Evolutionary conservation across 2,329 filamentous ascomycete species (phyloP).

Genomic region (Sclerotinia spermophila): DNA sequence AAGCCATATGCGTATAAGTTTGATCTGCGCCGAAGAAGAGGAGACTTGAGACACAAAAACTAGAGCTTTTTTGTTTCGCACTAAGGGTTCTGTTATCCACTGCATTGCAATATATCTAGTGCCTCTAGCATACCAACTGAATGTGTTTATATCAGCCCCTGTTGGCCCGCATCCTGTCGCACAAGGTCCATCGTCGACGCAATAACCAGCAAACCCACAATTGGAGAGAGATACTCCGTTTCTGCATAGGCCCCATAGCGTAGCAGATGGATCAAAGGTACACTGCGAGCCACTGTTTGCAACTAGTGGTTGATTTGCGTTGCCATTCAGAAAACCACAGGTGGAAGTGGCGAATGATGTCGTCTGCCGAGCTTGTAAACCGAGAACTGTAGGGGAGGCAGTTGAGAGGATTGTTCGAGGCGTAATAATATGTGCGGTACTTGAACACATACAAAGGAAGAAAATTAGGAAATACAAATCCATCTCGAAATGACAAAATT

Average conservation of each 20-base stretch:
- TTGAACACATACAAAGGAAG: not conserved
- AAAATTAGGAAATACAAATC: not conserved
- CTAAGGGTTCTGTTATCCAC: not conserved
- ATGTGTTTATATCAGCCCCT: not conserved
- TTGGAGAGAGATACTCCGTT: not conserved
- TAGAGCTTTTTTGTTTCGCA: not conserved
- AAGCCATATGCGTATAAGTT: not conserved
- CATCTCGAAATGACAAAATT: not conserved
- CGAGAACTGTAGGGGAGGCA: not conserved
- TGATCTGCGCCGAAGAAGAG: not conserved
- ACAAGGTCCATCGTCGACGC: not conserved
- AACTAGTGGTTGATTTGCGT: not conserved
- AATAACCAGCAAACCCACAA: not conserved
- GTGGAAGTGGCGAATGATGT: not conserved
- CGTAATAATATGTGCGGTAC: not conserved
- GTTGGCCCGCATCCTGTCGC: not conserved
- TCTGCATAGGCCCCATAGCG: not conserved
- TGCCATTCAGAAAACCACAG: not conserved
- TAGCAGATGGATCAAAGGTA: not conserved
- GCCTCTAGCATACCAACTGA: not conserved
- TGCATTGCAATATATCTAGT: not conserved
- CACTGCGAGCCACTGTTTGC: not conserved
- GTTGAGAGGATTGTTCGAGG: not conserved
- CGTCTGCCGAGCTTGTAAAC: not conserved
- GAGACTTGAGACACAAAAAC: not conserved